phyloP scores from a whole-genome alignment of 768 basidiomycete species.

The Tremella yokohamensis region DNA sequence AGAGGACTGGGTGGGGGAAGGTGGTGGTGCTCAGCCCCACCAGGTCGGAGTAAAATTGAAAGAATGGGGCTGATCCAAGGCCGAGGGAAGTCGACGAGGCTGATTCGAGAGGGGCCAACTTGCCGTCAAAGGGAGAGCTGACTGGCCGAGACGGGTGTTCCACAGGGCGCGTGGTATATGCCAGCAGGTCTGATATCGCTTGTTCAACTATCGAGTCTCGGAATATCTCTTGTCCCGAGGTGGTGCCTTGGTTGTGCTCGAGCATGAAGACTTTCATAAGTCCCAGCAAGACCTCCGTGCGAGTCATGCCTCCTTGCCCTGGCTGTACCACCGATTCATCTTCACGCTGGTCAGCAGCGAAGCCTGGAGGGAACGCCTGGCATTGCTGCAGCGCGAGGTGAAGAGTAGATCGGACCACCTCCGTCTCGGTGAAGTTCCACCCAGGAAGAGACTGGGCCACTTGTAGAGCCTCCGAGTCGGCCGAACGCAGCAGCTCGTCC shows the following conservation, averaged over 20 bases:
- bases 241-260: conserved; percentile 67
- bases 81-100: no score
- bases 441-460: conserved; percentile 59
- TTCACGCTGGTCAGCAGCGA: no score
- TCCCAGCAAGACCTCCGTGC: conserved; percentile 64
- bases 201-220: conserved; percentile 46
- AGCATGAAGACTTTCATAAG: conserved; percentile 97
- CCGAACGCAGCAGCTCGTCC: conserved; percentile 75
- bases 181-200: no score
- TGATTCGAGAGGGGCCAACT: no score
- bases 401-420: conserved; percentile 68
- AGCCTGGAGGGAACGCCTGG: conserved; percentile 52
- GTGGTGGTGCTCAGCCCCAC: conserved; percentile 69
- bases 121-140: no score
- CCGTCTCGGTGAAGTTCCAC: conserved; percentile 77
- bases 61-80: conserved; percentile 64
- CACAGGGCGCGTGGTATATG: no score
- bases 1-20: conserved; percentile 71
- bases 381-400: conserved; percentile 59
- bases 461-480: conserved; percentile 64
- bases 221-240: conserved; percentile 56
- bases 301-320: conserved; percentile 50
- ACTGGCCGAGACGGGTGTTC: no score
- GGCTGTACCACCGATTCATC: no score
- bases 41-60: conserved; percentile 89